Evolutionary conservation across 345 rosid species (phyloP), one percentile per base, ranked within the genome.

Genomic region (Aurinia saxatilis): DNA sequence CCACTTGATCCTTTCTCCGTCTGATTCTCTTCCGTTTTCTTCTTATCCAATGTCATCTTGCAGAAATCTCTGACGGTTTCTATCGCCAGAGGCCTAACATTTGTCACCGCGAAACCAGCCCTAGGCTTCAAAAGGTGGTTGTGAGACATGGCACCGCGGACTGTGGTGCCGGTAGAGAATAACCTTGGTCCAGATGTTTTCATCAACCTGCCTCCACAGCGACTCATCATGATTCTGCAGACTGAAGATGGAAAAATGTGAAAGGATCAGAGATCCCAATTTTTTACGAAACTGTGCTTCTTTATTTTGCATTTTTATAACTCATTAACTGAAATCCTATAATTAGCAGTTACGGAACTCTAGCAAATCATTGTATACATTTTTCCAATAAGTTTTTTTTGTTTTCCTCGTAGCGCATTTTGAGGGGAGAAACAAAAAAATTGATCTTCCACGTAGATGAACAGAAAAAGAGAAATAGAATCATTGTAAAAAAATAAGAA

Each of bases 1-100:
- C 41, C 37, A 27, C 10, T 48, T 0, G 70, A 41, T 11, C 7
- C 51, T 19, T 54, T 61, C 65, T 46, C 63, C 17, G 50, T 6
- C 5, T 34, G 33, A 5, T 39, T 52, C 59, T 57, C 55, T 3
- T 3, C 3, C 5, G 34, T 11, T 10, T 10, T 50, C 18, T 72
- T 65, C 45, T 67, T 49, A 21, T 55, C 76, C 40, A 66, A 66
- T 37, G 68, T 60, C 57, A 66, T 31, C 47, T 63, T 66, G 52
- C 73, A 48, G 19, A 47, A 49, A 10, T 31, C 15, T 44, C 77
- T 63, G 49, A 58, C 6, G 11, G 19, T 35, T 46, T 46, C 23
- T 0, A 23, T 46, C 8, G 25, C 31, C 7, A 57, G 55, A 50
- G 8, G 55, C 25, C 49, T 60, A 21, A 33, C 34, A 31, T 52